Conservation (phyloP, 2,329 filamentous ascomycete genomes). For the Pseudocercospora cruenta region DNA sequence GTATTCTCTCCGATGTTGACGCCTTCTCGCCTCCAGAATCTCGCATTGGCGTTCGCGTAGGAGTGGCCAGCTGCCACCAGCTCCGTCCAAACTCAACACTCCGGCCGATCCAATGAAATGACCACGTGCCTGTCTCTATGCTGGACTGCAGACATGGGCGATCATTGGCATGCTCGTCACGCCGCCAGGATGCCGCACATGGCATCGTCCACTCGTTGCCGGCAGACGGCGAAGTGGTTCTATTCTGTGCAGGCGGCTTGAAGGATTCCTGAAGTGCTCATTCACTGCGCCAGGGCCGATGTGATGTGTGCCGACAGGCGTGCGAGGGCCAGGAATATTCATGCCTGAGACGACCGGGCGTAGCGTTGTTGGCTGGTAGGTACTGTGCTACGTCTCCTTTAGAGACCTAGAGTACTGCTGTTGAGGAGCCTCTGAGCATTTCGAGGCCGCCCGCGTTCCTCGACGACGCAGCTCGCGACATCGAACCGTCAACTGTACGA, state of each 20-base stretch:
- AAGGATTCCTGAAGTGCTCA: not conserved
- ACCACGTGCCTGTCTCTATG: not conserved
- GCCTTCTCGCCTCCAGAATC: not conserved
- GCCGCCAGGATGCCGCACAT: not conserved
- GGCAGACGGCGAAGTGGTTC: not conserved
- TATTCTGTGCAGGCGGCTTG: not conserved
- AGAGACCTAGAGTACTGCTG: not conserved
- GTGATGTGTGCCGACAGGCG: constrained; percentile 3
- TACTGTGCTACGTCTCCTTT: not conserved
- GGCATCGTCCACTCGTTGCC: not conserved
- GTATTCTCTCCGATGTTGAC: not conserved
- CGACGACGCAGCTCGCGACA: not conserved
- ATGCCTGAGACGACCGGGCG: not conserved
- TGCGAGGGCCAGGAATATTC: not conserved
- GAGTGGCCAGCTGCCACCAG: not conserved
- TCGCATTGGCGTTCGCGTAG: not conserved
- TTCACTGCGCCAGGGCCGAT: not conserved
- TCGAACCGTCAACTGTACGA: not conserved
- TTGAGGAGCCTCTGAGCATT: not conserved
- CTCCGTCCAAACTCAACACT: not conserved
- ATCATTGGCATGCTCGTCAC: not conserved
- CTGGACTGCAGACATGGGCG: not conserved
- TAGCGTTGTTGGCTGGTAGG: not conserved
- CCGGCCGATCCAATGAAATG: not conserved
- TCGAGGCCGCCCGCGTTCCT: not conserved